phyloP scores from a whole-genome alignment of 2,329 filamentous ascomycete genomes.

The Elsinoe fawcettii region DNA sequence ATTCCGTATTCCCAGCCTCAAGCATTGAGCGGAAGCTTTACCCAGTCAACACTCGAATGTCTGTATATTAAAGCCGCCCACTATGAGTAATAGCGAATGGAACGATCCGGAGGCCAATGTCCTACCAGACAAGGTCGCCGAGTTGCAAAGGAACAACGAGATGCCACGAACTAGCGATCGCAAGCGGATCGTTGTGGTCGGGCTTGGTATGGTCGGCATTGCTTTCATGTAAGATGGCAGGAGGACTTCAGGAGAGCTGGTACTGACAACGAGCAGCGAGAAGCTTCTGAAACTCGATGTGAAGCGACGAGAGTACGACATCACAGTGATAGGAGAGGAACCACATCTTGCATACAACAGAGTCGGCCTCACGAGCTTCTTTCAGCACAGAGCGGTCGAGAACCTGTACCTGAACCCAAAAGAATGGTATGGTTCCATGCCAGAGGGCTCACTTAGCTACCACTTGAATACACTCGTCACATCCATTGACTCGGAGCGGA shows the following conservation, averaged over 20 bases:
- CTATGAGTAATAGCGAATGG: slow-evolving; percentile 39
- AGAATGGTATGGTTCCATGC: slow-evolving; percentile 68
- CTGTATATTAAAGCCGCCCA: neutral
- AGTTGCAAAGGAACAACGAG: slow-evolving; percentile 28
- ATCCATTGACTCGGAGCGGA: slow-evolving; percentile 55
- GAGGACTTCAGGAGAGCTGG: neutral
- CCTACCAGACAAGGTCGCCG: slow-evolving; percentile 37
- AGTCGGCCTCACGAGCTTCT: slow-evolving; percentile 82
- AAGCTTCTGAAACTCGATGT: slow-evolving; percentile 81
- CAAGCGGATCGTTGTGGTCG: slow-evolving; percentile 73
- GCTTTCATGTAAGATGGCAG: slow-evolving; percentile 64
- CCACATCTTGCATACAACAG: slow-evolving; percentile 83
- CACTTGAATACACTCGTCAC: slow-evolving; percentile 68
- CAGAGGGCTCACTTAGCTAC: slow-evolving; percentile 61
- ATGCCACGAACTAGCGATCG: slow-evolving; percentile 34
- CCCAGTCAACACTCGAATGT: neutral
- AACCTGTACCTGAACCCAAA: slow-evolving; percentile 79
- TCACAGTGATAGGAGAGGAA: slow-evolving; percentile 83
- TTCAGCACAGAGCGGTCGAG: slow-evolving; percentile 76
- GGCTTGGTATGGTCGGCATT: slow-evolving; percentile 85
- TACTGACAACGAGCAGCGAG: slow-evolving; percentile 50
- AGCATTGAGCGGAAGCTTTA: neutral
- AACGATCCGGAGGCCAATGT: slow-evolving; percentile 41
- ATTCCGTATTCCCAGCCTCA: neutral
- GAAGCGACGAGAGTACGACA: slow-evolving; percentile 65